These are phyloP conservation scores for Eucalyptus grandis DNA, from an alignment of 345 rosid species.

Conservation along the genomic window DNA sequence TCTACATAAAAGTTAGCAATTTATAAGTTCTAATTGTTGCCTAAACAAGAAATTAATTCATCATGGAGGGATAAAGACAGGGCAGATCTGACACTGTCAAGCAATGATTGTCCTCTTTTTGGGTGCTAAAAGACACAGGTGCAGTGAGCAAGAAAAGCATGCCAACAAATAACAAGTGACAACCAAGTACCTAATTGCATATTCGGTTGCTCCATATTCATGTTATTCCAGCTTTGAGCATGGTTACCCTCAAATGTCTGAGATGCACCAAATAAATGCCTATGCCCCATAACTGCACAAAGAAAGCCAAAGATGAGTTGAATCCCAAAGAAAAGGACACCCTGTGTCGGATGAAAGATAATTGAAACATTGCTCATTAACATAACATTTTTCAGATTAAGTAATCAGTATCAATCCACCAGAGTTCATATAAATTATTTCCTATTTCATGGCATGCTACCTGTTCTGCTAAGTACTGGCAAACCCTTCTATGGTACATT, in stretches of 20 bases:
- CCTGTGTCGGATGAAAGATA: neutral
- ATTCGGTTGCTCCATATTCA: conserved; percentile 45
- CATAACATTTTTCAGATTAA: neutral
- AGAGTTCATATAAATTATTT: neutral
- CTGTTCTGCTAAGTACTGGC: neutral
- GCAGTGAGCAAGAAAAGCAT: neutral
- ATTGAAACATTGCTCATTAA: neutral
- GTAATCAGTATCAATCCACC: neutral
- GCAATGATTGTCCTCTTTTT: neutral
- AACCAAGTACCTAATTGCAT: conserved; percentile 21
- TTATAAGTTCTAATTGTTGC: neutral
- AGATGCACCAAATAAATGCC: conserved; percentile 36
- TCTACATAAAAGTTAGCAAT: neutral
- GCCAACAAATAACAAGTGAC: neutral
- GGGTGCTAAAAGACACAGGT: neutral
- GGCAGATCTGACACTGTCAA: neutral
- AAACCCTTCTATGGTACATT: neutral
- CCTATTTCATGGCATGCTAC: neutral
- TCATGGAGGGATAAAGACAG: neutral
- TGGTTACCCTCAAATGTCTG: conserved; percentile 47
- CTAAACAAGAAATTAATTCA: neutral
- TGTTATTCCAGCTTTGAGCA: conserved; percentile 59
- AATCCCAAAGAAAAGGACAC: neutral
- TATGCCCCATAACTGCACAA: conserved; percentile 47
- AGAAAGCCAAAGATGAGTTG: neutral